Percentiles rank a stretch among this genome's conserved stretches.
phyloP scores from a whole-genome alignment of 495 filamentous ascomycete species.

The Neurospora terricola region DNA sequence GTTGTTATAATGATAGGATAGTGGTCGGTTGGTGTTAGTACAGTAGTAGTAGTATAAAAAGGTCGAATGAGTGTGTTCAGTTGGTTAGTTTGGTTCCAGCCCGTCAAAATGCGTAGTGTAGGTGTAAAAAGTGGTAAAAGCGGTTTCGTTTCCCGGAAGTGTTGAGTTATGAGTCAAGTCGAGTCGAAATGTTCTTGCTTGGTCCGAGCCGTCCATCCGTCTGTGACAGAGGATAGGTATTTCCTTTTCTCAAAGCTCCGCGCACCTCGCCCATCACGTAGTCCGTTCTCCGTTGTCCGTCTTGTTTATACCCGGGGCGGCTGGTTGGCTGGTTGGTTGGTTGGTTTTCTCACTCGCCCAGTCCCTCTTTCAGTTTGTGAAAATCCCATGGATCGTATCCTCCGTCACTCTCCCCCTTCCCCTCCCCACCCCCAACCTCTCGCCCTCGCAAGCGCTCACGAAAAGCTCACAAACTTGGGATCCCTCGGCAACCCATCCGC shows the following conservation, averaged over 20 bases:
- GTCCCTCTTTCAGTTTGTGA: not conserved
- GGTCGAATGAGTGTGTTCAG: not conserved
- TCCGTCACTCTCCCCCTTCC: not conserved
- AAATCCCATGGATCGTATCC: not conserved
- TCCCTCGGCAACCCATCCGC: slow-evolving; percentile 81
- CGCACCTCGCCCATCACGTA: not conserved
- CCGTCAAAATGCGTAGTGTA: not conserved
- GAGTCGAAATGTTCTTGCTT: not conserved
- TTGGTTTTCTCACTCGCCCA: not conserved
- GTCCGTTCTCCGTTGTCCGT: not conserved
- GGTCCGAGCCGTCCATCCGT: not conserved
- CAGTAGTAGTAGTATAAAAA: not conserved
- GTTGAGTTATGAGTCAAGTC: not conserved
- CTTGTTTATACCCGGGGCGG: not conserved
- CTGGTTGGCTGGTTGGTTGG: not conserved
- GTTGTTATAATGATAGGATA: not conserved
- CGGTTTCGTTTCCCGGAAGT: not conserved
- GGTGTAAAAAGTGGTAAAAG: not conserved
- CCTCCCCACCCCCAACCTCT: not conserved
- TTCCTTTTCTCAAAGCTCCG: not conserved
- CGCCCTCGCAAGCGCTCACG: slow-evolving; percentile 29
- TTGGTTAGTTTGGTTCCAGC: not conserved
- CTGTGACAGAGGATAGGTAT: not conserved
- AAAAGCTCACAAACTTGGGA: slow-evolving; percentile 92
- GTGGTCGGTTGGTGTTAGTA: not conserved